phyloP scores from a whole-genome alignment of 1,284 basidiomycete genomes.

The Cutaneotrichosporon arboriforme region DNA sequence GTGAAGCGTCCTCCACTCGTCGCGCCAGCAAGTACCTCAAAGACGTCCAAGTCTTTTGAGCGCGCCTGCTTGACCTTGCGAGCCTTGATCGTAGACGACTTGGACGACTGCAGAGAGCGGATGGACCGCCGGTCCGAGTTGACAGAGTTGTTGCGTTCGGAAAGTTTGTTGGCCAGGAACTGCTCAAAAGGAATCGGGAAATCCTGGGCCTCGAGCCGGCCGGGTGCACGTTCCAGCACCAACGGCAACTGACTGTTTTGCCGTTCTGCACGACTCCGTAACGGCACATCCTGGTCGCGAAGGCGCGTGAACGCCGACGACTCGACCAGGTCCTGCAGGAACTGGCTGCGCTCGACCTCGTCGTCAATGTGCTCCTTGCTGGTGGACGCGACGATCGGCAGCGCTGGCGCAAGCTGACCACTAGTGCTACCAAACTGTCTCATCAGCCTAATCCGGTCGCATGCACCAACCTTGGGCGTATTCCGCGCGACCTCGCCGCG shows the following conservation, averaged over 20 bases:
- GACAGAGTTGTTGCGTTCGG: neutral
- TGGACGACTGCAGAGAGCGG: neutral
- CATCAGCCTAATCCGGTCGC: too few species aligned
- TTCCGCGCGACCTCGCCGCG: too few species aligned
- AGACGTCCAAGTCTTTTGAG: constrained; percentile 7
- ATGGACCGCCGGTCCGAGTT: neutral
- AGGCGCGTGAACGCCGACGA: neutral
- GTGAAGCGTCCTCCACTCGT: constrained; percentile 4
- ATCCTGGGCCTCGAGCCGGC: neutral
- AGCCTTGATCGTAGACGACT: neutral
- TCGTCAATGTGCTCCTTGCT: neutral
- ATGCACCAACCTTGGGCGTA: too few species aligned
- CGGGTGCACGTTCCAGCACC: neutral
- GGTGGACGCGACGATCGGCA: too few species aligned
- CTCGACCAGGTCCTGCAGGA: constrained; percentile 7
- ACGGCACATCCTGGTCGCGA: constrained; percentile 2
- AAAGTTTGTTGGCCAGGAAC: constrained; percentile 3
- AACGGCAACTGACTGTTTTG: too few species aligned
- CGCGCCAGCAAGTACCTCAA: constrained; percentile 4
- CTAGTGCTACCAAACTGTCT: too few species aligned
- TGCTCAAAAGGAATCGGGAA: constrained; percentile 5
- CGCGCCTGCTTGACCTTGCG: neutral
- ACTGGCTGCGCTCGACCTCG: constrained; percentile 2
- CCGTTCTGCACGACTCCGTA: neutral
- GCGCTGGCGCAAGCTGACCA: too few species aligned